Conservation (phyloP, 352 stramenopile genomes). For the Pythium rishiriense region DNA sequence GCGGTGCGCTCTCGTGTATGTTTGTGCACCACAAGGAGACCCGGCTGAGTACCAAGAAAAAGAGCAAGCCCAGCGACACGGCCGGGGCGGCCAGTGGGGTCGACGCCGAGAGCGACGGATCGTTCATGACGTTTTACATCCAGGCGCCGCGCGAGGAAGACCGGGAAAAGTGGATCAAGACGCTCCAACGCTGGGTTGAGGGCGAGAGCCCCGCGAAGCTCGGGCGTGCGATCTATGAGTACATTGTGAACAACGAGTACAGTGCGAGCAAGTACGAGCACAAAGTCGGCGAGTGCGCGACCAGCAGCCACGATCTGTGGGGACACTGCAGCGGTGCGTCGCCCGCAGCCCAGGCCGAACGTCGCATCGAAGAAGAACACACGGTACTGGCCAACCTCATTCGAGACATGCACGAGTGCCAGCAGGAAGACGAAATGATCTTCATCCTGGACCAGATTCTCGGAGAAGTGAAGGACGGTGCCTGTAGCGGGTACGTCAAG, state of each 20-base stretch:
- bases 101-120: conserved; percentile 33
- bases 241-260: conserved; percentile 79
- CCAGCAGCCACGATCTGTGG: conserved; percentile 18
- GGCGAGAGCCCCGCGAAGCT: conserved; percentile 52
- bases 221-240: conserved; percentile 62
- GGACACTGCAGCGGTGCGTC: conserved; percentile 30
- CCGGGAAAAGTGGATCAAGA: conserved; percentile 69
- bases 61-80: neutral
- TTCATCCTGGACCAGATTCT: conserved; percentile 84
- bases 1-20: conserved; percentile 41
- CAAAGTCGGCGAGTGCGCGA: conserved; percentile 39
- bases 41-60: conserved; percentile 38
- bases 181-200: conserved; percentile 74
- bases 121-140: conserved; percentile 70
- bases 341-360: conserved; percentile 49
- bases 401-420: conserved; percentile 73
- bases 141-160: conserved; percentile 62
- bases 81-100: neutral
- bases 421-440: conserved; percentile 77
- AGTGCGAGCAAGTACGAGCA: conserved; percentile 61
- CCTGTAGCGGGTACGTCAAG: conserved; percentile 64
- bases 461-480: conserved; percentile 71
- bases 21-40: conserved; percentile 61
- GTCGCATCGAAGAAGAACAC: conserved; percentile 68
- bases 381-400: conserved; percentile 74